Percentiles rank a stretch among this genome's conserved stretches.
phyloP scores from a whole-genome alignment of 2,329 filamentous ascomycete genomes.

The Diaporthe helianthi region DNA sequence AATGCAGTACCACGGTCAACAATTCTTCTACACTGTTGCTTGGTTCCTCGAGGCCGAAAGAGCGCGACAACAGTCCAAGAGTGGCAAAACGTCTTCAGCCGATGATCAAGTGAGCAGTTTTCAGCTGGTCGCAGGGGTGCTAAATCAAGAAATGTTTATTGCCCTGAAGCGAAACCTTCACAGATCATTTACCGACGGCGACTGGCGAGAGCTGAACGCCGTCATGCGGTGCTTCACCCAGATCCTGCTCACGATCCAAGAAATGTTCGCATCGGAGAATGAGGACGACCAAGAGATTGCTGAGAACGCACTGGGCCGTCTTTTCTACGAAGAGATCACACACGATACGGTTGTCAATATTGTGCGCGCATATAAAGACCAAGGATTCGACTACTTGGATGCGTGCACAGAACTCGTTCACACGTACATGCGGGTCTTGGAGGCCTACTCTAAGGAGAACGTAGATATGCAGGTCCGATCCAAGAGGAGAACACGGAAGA shows the following conservation, averaged over 20 bases:
- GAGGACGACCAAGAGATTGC: constrained; percentile 98
- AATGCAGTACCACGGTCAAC: constrained; percentile 75
- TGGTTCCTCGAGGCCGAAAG: constrained; percentile 94
- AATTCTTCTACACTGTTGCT: constrained; percentile 90
- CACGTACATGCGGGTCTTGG: constrained; percentile 89
- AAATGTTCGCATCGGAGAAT: constrained; percentile 82
- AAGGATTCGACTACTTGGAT: constrained; percentile 92
- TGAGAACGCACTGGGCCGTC: constrained; percentile 92
- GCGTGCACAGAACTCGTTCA: constrained; percentile 89
- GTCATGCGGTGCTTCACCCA: constrained; percentile 95
- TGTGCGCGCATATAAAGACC: constrained; percentile 86
- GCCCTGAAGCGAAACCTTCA: constrained; percentile 85
- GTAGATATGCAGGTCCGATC: constrained; percentile 92
- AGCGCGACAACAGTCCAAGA: constrained; percentile 68
- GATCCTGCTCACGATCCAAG: constrained; percentile 88
- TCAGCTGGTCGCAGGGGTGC: constrained; percentile 83
- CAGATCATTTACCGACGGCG: constrained; percentile 78
- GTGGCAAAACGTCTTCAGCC: constrained; percentile 53
- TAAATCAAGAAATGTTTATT: constrained; percentile 96
- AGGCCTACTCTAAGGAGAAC: constrained; percentile 94
- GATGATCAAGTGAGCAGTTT: constrained; percentile 74
- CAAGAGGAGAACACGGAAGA: constrained; percentile 75
- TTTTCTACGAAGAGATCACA: constrained; percentile 98
- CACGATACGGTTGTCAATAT: constrained; percentile 87
- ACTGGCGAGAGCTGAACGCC: constrained; percentile 85